phyloP scores from a whole-genome alignment of 2,329 filamentous ascomycete genomes.

The Decorospora gaudefroyi region DNA sequence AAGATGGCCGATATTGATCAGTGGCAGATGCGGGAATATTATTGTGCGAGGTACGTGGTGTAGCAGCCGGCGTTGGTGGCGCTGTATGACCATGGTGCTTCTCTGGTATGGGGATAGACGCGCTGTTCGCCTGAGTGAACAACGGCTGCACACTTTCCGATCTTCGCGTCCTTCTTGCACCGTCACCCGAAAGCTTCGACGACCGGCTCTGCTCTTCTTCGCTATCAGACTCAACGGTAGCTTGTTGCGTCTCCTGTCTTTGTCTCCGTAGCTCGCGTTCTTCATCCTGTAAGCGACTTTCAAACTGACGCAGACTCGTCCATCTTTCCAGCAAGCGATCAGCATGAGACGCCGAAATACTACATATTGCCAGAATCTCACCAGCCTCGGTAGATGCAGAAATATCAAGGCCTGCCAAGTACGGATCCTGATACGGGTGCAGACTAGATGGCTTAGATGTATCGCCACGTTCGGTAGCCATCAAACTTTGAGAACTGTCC shows the following conservation, averaged over 20 bases:
- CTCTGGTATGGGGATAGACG: conserved; percentile 28
- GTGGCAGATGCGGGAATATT: conserved; percentile 16
- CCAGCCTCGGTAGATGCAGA: conserved; percentile 25
- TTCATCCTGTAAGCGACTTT: conserved; percentile 32
- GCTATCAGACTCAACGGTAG: conserved; percentile 44
- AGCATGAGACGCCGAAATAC: conserved; percentile 28
- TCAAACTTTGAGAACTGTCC: conserved; percentile 38
- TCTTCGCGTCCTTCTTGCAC: conserved; percentile 17
- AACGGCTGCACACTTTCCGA: conserved; percentile 35
- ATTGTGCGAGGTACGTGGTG: conserved; percentile 29
- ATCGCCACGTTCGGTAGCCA: conserved; percentile 11
- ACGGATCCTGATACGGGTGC: conserved; percentile 36
- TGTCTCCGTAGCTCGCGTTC: conserved; percentile 29
- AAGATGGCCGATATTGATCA: conserved; percentile 21
- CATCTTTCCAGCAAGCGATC: conserved; percentile 40
- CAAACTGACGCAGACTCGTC: conserved; percentile 41
- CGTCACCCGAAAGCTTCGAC: conserved; percentile 17
- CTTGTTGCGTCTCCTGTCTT: conserved; percentile 37
- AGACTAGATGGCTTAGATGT: conserved; percentile 30
- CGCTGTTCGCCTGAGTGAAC: conserved; percentile 31
- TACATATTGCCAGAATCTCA: conserved; percentile 33
- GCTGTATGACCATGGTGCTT: conserved; percentile 25
- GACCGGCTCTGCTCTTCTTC: conserved; percentile 33
- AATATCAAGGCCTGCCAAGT: conserved; percentile 32
- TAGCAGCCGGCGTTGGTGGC: conserved; percentile 36